phyloP scores from a whole-genome alignment of 2,329 filamentous ascomycete species.

The Claviceps sp. region DNA sequence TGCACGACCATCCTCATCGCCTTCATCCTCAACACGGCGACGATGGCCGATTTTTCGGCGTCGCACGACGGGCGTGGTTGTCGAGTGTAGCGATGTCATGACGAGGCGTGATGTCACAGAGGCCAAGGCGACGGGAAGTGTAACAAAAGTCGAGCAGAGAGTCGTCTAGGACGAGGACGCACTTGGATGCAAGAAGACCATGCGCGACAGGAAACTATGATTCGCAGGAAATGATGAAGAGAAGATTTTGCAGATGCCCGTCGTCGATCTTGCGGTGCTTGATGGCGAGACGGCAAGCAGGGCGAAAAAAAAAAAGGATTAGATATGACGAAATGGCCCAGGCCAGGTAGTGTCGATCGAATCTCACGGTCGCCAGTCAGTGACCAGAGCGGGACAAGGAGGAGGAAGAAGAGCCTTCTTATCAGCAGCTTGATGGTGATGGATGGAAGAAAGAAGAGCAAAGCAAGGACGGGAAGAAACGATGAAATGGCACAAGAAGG shows the following conservation, averaged over 20 bases:
- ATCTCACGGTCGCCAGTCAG: background rate
- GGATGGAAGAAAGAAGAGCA: background rate
- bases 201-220: slow-evolving; percentile 10
- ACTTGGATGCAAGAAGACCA: slow-evolving; percentile 15
- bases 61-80: slow-evolving; percentile 30
- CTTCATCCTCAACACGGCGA: slow-evolving; percentile 57
- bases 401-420: background rate
- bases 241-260: background rate
- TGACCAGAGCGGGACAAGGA: background rate
- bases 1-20: slow-evolving; percentile 49
- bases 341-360: background rate
- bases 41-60: slow-evolving; percentile 56
- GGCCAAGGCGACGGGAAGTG: slow-evolving; percentile 6
- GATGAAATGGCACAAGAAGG: background rate
- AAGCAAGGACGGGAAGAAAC: background rate
- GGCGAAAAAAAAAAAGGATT: slow-evolving; percentile 5
- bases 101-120: slow-evolving; percentile 1
- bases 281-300: slow-evolving; percentile 1
- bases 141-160: slow-evolving; percentile 17
- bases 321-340: background rate
- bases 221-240: slow-evolving; percentile 5
- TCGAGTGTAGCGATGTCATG: slow-evolving; percentile 3
- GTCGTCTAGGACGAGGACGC: slow-evolving; percentile 13
- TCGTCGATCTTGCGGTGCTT: slow-evolving; percentile 10
- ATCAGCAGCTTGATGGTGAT: slow-evolving; percentile 1